These are phyloP conservation scores for Ustilago tritici DNA, from an alignment of 1,284 basidiomycete species.

Conservation along the genomic window DNA sequence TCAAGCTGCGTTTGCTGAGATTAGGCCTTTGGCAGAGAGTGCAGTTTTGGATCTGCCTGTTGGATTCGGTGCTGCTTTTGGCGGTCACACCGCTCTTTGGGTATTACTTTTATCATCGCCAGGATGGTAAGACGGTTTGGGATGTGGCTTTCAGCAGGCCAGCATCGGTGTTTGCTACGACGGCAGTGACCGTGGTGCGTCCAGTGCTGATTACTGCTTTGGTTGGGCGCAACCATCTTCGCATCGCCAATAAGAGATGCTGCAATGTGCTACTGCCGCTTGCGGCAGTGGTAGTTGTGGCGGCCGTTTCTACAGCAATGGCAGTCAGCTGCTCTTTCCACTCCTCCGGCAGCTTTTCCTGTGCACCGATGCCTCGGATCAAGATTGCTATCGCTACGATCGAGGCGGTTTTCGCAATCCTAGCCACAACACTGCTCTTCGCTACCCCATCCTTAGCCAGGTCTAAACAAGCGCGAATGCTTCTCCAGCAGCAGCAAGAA, in stretches of 20 bases:
- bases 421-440: background rate
- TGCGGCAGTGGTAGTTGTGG: background rate
- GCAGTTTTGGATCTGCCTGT: slow-evolving; percentile 6
- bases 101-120: background rate
- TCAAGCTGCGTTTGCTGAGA: background rate
- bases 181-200: background rate
- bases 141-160: slow-evolving; percentile 5
- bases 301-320: background rate
- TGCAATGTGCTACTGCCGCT: background rate
- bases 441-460: background rate
- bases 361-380: background rate
- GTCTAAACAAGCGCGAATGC: background rate
- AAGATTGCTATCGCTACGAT: slow-evolving; percentile 11
- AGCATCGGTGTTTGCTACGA: slow-evolving; percentile 8
- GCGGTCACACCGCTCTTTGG: slow-evolving; percentile 16
- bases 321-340: slow-evolving; percentile 5
- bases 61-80: slow-evolving; percentile 15
- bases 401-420: slow-evolving; percentile 1
- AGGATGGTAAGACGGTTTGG: slow-evolving; percentile 1
- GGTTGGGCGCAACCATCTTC: background rate
- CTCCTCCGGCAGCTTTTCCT: background rate
- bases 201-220: background rate
- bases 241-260: background rate
- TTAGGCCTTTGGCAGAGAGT: background rate
- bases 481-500: background rate